Evolutionary conservation across 2,329 filamentous ascomycete genomes (phyloP), one percentile per base, ranked within the genome.

Genomic region (Achaetomium macrosporum): DNA sequence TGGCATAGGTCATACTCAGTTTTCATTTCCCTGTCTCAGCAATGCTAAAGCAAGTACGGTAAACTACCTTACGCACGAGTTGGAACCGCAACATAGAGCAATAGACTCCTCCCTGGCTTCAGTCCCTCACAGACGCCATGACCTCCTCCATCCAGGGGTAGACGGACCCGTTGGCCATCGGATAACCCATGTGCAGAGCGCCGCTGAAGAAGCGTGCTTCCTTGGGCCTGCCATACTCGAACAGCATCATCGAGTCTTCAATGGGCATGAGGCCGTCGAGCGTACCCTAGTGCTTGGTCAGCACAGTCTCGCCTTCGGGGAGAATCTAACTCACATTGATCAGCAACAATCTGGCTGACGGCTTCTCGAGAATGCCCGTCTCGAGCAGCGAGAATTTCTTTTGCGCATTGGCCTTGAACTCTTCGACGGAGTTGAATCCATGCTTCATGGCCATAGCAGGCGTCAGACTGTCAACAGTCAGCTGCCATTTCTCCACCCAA

Each of bases 171-270:
- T 83, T 83, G 0, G 80, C 79, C 62, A 74, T 65, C 5, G 84
- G 83, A 63, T 87, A 87, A 12, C 83, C 83, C 83, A 86, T 87
- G 61, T 87, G 83, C 57, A 84, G 64, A 31, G 79, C 70, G 0
- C 78, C 77, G 0, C 76, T 69, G 56, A 85, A 84, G 68, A 86
- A 84, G 45, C 83, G 73, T 11, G 74, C 81, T 67, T 86, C 83
- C 69, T 87, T 87, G 12, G 81, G 81, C 31, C 72, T 75, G 2
- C 83, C 83, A 59, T 85, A 76, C 64, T 85, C 81, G 59, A 84
- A 79, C 50, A 86, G 68, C 47, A 87, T 68, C 69, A 83, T 77
- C 13, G 75, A 83, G 62, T 87, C 83, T 62, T 87, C 83, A 53
- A 87, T 83, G 0, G 83, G 83, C 73, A 85, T 84, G 42, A 86